These are phyloP conservation scores for Penicillium manginii DNA, from an alignment of 495 filamentous ascomycete genomes.

Conservation along the genomic window DNA sequence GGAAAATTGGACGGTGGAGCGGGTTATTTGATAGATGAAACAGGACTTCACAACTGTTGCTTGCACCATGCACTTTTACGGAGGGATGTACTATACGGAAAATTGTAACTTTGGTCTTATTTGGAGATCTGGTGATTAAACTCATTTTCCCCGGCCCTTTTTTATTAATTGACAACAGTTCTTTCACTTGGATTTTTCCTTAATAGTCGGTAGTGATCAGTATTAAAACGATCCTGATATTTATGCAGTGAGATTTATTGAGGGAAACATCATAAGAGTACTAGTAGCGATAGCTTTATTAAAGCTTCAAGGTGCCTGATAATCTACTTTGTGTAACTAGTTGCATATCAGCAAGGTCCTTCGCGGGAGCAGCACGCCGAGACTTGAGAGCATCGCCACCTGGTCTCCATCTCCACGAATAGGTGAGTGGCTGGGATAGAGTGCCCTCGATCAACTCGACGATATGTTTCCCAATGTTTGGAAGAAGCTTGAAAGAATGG, in stretches of 20 bases:
- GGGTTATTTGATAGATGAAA: neutral
- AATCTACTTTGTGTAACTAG: no score
- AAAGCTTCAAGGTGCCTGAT: no score
- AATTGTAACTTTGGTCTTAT: neutral
- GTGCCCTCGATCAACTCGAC: constrained; percentile 22
- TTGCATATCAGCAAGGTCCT: constrained; percentile 27
- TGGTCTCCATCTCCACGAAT: constrained; percentile 26
- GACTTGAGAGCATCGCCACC: constrained; percentile 25
- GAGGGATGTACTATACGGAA: no score
- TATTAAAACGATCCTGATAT: no score
- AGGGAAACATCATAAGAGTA: no score
- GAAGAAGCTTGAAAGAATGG: constrained; percentile 23
- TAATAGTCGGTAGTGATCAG: no score
- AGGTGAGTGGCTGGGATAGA: constrained; percentile 15
- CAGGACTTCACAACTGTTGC: no score
- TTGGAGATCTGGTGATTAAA: neutral
- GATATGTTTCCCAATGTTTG: constrained; percentile 26
- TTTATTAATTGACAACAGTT: no score
- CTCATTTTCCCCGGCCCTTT: neutral
- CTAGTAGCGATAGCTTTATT: no score
- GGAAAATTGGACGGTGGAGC: neutral
- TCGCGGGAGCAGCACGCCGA: constrained; percentile 19
- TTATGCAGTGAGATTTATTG: no score
- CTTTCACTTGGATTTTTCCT: no score
- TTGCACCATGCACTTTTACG: no score